Percentiles rank a stretch among this genome's conserved stretches.
phyloP scores from a whole-genome alignment of 73 alveolate species.

The Stentor roeselii region DNA sequence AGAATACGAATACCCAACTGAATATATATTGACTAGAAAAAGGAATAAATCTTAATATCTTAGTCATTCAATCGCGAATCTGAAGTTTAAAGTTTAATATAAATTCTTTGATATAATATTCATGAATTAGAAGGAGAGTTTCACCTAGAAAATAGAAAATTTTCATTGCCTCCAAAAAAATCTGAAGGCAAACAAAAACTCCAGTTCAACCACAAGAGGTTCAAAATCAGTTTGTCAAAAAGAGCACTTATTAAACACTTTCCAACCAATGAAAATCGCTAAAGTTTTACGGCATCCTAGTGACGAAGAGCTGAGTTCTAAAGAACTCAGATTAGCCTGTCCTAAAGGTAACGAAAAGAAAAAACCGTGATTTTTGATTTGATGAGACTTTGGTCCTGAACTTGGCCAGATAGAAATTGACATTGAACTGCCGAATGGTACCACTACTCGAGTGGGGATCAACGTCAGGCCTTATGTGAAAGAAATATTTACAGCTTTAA shows the following conservation, averaged over 20 bases:
- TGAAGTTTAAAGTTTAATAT: too few relatives aligned
- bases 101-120: too few relatives aligned
- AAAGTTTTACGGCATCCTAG: background rate
- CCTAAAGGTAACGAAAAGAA: background rate
- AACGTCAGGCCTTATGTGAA: background rate
- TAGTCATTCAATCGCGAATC: too few relatives aligned
- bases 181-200: too few relatives aligned
- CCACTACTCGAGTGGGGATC: background rate
- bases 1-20: too few relatives aligned
- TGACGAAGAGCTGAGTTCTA: background rate
- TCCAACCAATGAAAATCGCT: background rate
- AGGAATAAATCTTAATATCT: too few relatives aligned
- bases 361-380: background rate
- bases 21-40: too few relatives aligned
- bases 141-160: too few relatives aligned
- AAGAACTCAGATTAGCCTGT: background rate
- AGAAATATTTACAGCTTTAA: slow-evolving; percentile 23
- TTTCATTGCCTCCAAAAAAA: too few relatives aligned
- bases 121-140: too few relatives aligned
- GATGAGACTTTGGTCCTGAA: background rate
- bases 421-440: background rate
- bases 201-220: too few relatives aligned
- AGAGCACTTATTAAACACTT: background rate
- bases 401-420: background rate
- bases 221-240: background rate